Conservation (phyloP, 2,329 filamentous ascomycete genomes). For the Paecilomyces formosus region DNA sequence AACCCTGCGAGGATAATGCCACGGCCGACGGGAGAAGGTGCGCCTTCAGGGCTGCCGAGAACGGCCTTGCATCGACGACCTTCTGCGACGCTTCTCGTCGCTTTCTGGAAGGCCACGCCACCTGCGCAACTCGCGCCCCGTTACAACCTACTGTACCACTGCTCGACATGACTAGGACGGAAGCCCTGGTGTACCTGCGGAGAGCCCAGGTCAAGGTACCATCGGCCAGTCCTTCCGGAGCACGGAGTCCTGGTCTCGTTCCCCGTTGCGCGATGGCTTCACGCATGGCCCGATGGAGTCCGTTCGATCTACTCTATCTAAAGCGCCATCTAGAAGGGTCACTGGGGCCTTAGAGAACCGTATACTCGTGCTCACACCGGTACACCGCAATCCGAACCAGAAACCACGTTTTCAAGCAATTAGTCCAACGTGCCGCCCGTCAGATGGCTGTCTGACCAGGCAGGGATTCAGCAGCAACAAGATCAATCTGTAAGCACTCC, state of each 20-base stretch:
- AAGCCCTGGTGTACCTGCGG: not conserved
- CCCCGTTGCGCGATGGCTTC: not conserved
- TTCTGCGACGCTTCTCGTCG: not conserved
- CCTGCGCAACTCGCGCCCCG: conserved; percentile 1
- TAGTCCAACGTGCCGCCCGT: not conserved
- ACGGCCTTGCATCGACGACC: not conserved
- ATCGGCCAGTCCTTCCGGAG: not conserved
- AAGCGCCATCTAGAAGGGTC: no score
- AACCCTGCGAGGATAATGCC: not conserved
- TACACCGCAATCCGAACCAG: not conserved
- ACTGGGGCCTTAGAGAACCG: not conserved
- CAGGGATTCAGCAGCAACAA: not conserved
- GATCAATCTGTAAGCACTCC: not conserved
- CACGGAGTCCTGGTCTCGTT: not conserved
- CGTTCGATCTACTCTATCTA: no score
- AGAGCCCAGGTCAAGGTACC: not conserved
- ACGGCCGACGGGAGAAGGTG: not conserved
- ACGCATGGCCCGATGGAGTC: not conserved
- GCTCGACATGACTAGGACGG: not conserved
- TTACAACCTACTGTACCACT: not conserved
- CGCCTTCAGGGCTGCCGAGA: not conserved
- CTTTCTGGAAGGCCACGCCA: not conserved
- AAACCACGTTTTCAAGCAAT: not conserved
- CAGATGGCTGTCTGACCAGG: not conserved
- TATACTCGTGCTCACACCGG: not conserved